Percentiles rank a stretch among this genome's conserved stretches.
These are phyloP conservation scores for Lactarius sp. DNA, from an alignment of 768 basidiomycete species.

Conservation along the genomic window DNA sequence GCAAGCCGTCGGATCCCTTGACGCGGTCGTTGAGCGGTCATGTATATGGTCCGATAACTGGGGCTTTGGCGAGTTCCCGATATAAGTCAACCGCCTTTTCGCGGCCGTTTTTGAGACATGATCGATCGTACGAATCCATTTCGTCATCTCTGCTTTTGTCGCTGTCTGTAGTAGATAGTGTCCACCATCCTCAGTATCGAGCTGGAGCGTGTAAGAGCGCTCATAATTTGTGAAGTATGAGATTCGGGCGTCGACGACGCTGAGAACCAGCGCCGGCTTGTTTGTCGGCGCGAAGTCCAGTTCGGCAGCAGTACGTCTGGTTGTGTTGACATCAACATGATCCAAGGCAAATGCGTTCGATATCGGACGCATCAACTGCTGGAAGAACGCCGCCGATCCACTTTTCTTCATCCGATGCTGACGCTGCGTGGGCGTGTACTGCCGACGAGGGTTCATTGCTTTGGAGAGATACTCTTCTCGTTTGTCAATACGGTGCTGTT, in stretches of 20 bases:
- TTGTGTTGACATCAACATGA: conserved; percentile 36
- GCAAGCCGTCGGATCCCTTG: conserved; percentile 76
- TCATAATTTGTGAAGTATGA: conserved; percentile 73
- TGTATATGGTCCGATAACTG: conserved; percentile 72
- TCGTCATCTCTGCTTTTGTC: conserved; percentile 63
- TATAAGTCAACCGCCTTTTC: conserved; percentile 73
- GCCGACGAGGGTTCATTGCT: conserved; percentile 59
- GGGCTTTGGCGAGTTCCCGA: conserved; percentile 71
- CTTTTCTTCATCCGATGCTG: conserved; percentile 86
- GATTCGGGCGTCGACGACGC: conserved; percentile 66
- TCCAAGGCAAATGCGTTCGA: conserved; percentile 80
- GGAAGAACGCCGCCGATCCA: conserved; percentile 76
- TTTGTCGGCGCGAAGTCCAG: conserved; percentile 68
- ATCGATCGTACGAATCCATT: conserved; percentile 73
- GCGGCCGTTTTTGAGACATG: conserved; percentile 68
- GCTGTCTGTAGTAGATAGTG: conserved; percentile 75
- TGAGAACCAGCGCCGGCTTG: conserved; percentile 73
- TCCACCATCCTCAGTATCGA: conserved; percentile 84
- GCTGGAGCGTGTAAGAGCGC: conserved; percentile 75
- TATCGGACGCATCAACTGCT: conserved; percentile 82
- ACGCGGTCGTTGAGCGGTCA: conserved; percentile 48
- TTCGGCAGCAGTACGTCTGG: conserved; percentile 63
- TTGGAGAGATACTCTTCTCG: conserved; percentile 71
- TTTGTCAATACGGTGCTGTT: conserved; percentile 66
- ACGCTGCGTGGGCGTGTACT: conserved; percentile 51